These are phyloP conservation scores for Scenedesmus sp. DNA, from an alignment of 163 green algal genomes.

Conservation along the genomic window DNA sequence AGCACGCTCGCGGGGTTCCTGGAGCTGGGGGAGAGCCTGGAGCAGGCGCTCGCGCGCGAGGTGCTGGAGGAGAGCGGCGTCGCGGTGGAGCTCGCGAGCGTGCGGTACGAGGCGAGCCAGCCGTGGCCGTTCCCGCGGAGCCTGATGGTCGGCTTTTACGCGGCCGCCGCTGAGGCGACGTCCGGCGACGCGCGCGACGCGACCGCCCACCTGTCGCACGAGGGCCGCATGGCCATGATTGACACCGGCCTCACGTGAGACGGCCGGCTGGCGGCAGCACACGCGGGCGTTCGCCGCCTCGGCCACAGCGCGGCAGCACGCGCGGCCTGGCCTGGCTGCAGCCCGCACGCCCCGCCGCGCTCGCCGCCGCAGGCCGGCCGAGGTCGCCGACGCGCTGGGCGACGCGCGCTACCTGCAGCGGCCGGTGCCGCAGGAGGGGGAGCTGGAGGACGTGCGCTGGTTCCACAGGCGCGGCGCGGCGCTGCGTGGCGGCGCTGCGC, in stretches of 20 bases:
- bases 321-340: too few relatives aligned
- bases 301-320: too few relatives aligned
- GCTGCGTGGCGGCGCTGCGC: too few relatives aligned
- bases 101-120: constrained; percentile 66
- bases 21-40: constrained; percentile 90
- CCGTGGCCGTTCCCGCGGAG: constrained; percentile 87
- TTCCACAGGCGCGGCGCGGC: constrained; percentile 75
- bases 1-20: constrained; percentile 86
- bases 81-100: constrained; percentile 45
- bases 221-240: constrained; percentile 31
- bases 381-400: constrained; percentile 55
- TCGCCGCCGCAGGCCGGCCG: constrained; percentile 44
- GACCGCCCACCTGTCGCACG: neutral
- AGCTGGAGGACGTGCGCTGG: constrained; percentile 84
- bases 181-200: neutral
- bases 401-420: constrained; percentile 16
- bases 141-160: constrained; percentile 85
- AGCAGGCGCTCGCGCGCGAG: constrained; percentile 84
- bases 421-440: constrained; percentile 51
- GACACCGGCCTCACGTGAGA: constrained; percentile 33
- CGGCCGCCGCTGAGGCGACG: constrained; percentile 1
- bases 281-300: too few relatives aligned
- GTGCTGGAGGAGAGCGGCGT: constrained; percentile 76
- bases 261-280: too few relatives aligned
- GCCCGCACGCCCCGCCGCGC: too few relatives aligned